Conservation (phyloP, 768 basidiomycete species). For the Mycena capillaripes region DNA sequence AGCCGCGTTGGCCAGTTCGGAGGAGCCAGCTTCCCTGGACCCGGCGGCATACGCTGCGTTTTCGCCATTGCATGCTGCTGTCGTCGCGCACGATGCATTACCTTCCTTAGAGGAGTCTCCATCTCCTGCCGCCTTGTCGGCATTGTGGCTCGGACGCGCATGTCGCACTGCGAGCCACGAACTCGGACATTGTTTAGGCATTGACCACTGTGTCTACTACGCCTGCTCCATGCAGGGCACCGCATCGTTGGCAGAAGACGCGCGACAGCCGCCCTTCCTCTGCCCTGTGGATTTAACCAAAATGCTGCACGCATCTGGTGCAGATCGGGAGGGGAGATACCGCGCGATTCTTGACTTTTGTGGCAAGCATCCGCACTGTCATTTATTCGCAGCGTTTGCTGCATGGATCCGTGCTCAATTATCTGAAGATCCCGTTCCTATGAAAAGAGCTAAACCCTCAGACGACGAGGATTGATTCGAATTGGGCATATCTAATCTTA, state of each 20-base stretch:
- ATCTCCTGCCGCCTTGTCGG: conserved; percentile 36
- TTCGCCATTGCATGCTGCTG: conserved; percentile 40
- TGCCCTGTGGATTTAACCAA: conserved; percentile 52
- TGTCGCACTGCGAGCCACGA: conserved; percentile 55
- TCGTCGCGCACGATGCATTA: conserved; percentile 33
- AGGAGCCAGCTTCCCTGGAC: background rate
- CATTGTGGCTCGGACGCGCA: conserved; percentile 51
- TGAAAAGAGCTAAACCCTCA: background rate
- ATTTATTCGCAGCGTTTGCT: conserved; percentile 47
- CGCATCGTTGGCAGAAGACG: conserved; percentile 48
- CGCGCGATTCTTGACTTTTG: conserved; percentile 46
- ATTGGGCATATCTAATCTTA: background rate
- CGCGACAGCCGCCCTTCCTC: conserved; percentile 52
- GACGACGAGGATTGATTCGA: background rate
- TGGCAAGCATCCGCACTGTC: conserved; percentile 39
- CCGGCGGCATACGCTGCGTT: conserved; percentile 8
- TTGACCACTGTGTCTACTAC: conserved; percentile 55
- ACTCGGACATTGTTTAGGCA: conserved; percentile 57
- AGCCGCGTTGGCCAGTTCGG: background rate
- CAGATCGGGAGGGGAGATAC: conserved; percentile 39
- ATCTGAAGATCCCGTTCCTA: background rate
- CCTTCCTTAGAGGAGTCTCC: conserved; percentile 32
- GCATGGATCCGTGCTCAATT: conserved; percentile 41
- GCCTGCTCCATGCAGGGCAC: conserved; percentile 56
- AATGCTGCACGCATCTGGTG: conserved; percentile 43